phyloP scores from a whole-genome alignment of 2,329 filamentous ascomycete species.

The Aspergillus novoparasiticus region DNA sequence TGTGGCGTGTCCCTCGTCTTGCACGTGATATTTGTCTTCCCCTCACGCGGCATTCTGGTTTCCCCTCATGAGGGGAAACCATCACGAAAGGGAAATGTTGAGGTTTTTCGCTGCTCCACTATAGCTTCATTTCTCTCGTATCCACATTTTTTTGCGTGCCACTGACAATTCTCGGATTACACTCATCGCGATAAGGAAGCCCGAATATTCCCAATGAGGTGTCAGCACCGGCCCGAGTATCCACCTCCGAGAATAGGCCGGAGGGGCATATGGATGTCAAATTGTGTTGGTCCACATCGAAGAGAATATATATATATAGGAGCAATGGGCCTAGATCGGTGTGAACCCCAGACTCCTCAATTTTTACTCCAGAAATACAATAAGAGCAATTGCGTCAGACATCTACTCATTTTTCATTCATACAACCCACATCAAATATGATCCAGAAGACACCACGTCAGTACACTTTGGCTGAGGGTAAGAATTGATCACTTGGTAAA shows the following conservation, averaged over 20 bases:
- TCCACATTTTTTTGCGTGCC: background rate
- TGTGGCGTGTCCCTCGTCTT: background rate
- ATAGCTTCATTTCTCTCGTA: conserved; percentile 3
- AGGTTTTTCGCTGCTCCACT: background rate
- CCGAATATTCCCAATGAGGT: background rate
- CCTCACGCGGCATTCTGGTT: background rate
- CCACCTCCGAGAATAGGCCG: conserved; percentile 1
- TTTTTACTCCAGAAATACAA: background rate
- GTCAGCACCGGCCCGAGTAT: conserved; percentile 1
- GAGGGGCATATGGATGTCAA: background rate
- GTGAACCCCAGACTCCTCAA: background rate
- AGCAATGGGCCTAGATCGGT: background rate
- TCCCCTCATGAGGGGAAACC: conserved; percentile 12
- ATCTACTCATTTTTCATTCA: background rate
- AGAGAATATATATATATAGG: background rate
- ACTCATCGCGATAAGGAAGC: background rate
- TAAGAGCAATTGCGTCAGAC: background rate
- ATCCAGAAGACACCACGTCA: background rate
- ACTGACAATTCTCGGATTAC: background rate
- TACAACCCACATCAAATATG: background rate
- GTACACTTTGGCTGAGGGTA: conserved; percentile 1
- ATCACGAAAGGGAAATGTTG: conserved; percentile 1
- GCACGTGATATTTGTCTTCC: background rate
- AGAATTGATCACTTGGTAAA: background rate
- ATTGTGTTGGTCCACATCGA: background rate